A percentile compares a stretch with the other conserved stretches of the same genome.
Evolutionary conservation across 129 eudicot species (phyloP).

Genomic region (Deinandra increscens): DNA sequence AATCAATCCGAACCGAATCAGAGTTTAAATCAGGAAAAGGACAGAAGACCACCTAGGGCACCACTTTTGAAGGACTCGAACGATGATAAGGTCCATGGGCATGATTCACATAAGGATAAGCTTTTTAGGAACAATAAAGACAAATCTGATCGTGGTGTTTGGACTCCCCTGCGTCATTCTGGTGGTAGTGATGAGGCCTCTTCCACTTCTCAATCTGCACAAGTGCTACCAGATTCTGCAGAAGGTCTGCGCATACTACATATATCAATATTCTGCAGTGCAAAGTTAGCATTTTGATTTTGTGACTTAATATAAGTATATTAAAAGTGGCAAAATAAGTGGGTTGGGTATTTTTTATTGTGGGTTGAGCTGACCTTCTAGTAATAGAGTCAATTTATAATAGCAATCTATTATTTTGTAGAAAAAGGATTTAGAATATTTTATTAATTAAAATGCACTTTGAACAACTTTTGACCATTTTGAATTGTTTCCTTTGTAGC

Average conservation of each 20-base stretch:
- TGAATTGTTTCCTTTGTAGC: not conserved
- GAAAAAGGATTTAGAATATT: not conserved
- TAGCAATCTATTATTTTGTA: not conserved
- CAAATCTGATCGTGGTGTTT: slow-evolving; percentile 86
- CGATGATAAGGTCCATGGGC: slow-evolving; percentile 47
- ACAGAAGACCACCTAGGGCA: slow-evolving; percentile 76
- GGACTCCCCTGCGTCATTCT: slow-evolving; percentile 80
- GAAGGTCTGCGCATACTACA: slow-evolving; percentile 44
- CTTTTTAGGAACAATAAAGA: slow-evolving; percentile 68
- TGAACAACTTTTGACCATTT: not conserved
- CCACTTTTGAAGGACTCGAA: slow-evolving; percentile 25
- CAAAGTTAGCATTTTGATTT: not conserved
- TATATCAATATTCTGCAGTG: slow-evolving; percentile 5
- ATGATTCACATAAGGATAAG: slow-evolving; percentile 31
- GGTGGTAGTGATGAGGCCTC: slow-evolving; percentile 62
- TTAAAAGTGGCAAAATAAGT: not conserved
- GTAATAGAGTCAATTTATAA: not conserved
- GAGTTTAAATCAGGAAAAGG: slow-evolving; percentile 49
- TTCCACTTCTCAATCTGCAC: slow-evolving; percentile 44
- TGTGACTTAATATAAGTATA: slow-evolving; percentile 7
- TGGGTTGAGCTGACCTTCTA: not conserved
- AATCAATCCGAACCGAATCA: slow-evolving; percentile 49
- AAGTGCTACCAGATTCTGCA: slow-evolving; percentile 37
- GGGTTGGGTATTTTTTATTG: not conserved
- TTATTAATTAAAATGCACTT: not conserved